Evolutionary conservation across 164 flowering plant species (phyloP).

Genomic region (Malania oleifera): DNA sequence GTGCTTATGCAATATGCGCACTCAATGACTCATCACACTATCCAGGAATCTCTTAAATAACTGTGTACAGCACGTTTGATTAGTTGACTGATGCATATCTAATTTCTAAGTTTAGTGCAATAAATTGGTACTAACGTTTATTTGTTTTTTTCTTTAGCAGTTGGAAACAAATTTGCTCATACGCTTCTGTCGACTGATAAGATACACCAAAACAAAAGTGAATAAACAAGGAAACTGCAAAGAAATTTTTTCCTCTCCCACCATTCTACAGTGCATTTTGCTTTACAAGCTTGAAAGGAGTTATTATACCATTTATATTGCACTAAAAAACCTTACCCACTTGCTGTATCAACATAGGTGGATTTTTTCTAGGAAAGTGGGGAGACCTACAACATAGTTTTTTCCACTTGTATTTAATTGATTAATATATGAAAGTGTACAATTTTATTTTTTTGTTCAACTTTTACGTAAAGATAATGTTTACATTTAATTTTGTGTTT

Average conservation of each 20-base stretch:
- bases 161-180: constrained; percentile 78
- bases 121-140: constrained; percentile 1
- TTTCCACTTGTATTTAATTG: too few species aligned
- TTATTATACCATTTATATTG: constrained; percentile 98
- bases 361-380: constrained; percentile 77
- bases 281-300: constrained; percentile 95
- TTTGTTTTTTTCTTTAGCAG: constrained; percentile 55
- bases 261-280: constrained; percentile 95
- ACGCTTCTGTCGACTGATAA: constrained; percentile 66
- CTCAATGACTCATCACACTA: constrained; percentile 88
- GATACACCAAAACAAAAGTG: constrained; percentile 63
- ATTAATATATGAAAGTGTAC: too few species aligned
- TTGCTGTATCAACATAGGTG: constrained; percentile 92
- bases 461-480: too few species aligned
- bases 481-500: too few species aligned
- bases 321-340: constrained; percentile 96
- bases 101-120: constrained; percentile 4
- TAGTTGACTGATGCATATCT: not conserved
- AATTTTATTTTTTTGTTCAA: too few species aligned
- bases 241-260: constrained; percentile 72
- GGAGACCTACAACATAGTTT: constrained; percentile 84
- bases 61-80: not conserved
- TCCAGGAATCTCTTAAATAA: constrained; percentile 48
- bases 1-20: constrained; percentile 79
- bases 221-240: constrained; percentile 56